phyloP scores from a whole-genome alignment of 2,329 filamentous ascomycete genomes.

The Neofusicoccum sp. region DNA sequence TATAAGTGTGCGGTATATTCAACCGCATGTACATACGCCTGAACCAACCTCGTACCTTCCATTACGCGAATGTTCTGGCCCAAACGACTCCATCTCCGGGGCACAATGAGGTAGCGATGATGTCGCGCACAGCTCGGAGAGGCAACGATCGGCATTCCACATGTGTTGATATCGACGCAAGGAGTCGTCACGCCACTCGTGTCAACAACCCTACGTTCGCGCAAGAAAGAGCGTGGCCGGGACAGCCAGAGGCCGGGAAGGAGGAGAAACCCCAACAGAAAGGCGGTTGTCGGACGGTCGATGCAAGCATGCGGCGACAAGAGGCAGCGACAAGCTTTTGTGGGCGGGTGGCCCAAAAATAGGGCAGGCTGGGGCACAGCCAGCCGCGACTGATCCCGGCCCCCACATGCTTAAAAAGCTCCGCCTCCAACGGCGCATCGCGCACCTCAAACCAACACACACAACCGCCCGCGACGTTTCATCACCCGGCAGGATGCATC shows the following conservation, averaged over 20 bases:
- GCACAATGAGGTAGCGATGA: not conserved
- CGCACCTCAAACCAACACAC: not conserved
- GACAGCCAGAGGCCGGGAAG: not conserved
- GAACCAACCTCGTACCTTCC: too few species aligned
- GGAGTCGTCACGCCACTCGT: not conserved
- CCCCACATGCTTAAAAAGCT: not conserved
- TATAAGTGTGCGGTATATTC: too few species aligned
- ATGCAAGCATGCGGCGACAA: not conserved
- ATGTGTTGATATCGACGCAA: not conserved
- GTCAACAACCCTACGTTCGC: not conserved
- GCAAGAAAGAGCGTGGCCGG: not conserved
- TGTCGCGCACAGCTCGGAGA: not conserved
- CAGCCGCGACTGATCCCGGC: not conserved
- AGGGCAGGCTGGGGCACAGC: not conserved
- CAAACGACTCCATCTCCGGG: too few species aligned
- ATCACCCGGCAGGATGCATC: not conserved
- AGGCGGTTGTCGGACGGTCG: not conserved
- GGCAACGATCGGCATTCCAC: not conserved
- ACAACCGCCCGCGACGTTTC: slow-evolving; percentile 1
- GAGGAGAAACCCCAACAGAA: not conserved
- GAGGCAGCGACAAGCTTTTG: slow-evolving; percentile 1
- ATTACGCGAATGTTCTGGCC: too few species aligned
- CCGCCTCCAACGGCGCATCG: not conserved
- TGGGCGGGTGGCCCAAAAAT: not conserved
- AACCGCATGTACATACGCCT: too few species aligned